Percentiles rank a stretch among this genome's conserved stretches.
These are phyloP conservation scores for Tilletia walkeri DNA, from an alignment of 1,284 basidiomycete genomes.

Conservation along the genomic window DNA sequence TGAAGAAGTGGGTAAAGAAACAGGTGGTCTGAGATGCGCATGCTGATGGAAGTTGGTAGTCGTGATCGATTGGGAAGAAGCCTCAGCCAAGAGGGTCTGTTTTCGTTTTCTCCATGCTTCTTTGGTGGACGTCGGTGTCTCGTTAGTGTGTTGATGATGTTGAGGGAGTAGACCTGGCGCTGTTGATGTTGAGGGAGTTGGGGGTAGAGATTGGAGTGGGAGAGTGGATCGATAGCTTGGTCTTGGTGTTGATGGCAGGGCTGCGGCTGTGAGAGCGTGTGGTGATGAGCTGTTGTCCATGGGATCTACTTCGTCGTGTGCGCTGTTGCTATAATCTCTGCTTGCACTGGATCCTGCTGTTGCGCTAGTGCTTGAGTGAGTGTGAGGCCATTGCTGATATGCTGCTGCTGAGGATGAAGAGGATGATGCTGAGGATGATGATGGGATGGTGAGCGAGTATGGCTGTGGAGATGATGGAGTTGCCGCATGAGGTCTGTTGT, in stretches of 20 bases:
- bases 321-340: background rate
- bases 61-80: slow-evolving; percentile 2
- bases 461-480: too few species aligned
- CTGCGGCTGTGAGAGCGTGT: background rate
- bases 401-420: background rate
- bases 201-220: background rate
- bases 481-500: too few species aligned
- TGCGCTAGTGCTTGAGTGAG: background rate
- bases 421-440: background rate
- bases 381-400: too few species aligned
- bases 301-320: background rate
- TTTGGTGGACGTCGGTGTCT: slow-evolving; percentile 25
- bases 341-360: background rate
- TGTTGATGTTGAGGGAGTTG: background rate
- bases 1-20: background rate
- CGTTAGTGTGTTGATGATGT: background rate
- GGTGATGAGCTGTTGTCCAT: background rate
- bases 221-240: background rate
- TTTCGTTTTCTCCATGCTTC: slow-evolving; percentile 44
- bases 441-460: too few species aligned
- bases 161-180: background rate
- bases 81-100: slow-evolving; percentile 18
- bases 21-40: slow-evolving; percentile 2
- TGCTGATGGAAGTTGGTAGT: slow-evolving; percentile 11
- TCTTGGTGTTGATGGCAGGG: slow-evolving; percentile 11